These are phyloP conservation scores for Knufia petricola DNA, from an alignment of 2,329 filamentous ascomycete genomes.

Conservation along the genomic window DNA sequence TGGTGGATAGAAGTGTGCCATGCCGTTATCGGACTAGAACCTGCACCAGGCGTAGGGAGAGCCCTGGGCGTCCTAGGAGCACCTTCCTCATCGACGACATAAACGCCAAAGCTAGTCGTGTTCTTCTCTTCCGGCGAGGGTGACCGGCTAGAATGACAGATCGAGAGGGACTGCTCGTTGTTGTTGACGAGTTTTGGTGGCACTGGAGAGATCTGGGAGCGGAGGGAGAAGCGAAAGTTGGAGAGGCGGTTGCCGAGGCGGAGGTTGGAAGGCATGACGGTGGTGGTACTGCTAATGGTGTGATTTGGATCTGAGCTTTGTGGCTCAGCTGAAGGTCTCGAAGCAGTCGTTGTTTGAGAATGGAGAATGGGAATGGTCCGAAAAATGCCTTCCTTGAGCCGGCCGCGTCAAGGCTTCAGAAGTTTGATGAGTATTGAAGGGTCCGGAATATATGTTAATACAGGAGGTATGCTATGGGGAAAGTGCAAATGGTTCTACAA, in stretches of 20 bases:
- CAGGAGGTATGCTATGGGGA: too few relatives aligned
- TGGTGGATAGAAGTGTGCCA: conserved; percentile 16
- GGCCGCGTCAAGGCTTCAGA: not conserved
- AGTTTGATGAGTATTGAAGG: conserved; percentile 1
- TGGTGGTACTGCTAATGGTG: not conserved
- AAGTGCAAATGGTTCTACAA: too few relatives aligned
- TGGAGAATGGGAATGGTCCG: not conserved
- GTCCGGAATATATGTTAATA: too few relatives aligned
- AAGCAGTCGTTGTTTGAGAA: conserved; percentile 1
- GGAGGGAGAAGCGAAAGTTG: conserved; percentile 7
- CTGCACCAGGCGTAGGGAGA: conserved; percentile 3
- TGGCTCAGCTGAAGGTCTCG: not conserved
- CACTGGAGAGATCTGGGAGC: not conserved
- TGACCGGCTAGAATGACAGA: conserved; percentile 7
- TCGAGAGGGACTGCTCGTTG: conserved; percentile 1
- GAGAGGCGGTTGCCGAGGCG: conserved; percentile 1
- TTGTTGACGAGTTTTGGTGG: not conserved
- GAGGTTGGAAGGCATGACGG: not conserved
- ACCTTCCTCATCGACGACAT: conserved; percentile 6
- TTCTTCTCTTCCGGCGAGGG: conserved; percentile 13
- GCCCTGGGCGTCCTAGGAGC: conserved; percentile 15
- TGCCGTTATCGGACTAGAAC: not conserved
- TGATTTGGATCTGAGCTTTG: not conserved
- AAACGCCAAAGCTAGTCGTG: not conserved
- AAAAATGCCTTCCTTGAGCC: too few relatives aligned